Base-by-base conservation (phyloP, 2,329 filamentous ascomycete species). In the Ophiocordyceps camponoti-rufipedis region DNA sequence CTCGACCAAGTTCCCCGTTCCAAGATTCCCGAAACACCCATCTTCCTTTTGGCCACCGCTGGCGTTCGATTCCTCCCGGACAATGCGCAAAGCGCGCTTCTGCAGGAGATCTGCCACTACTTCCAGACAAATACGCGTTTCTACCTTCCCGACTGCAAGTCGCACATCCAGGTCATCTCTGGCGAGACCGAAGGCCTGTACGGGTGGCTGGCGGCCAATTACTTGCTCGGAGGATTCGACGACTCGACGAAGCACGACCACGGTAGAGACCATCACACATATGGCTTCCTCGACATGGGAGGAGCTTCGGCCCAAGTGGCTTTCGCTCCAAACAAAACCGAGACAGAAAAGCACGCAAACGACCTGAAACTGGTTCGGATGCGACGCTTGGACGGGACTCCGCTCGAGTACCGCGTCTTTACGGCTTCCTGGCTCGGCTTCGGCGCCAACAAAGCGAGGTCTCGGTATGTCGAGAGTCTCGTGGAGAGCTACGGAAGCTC, bases 221-320 rank as follows among this genome's bases (percentile, higher is more conserved):
- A 98, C 57, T 66, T 98, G 29, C 71, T 98, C 1, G 89, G 87
- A 28, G 86, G 87, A 4, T 96, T 98, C 55, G 84, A 96, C 59
- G 69, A 74, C 16, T 80, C 85, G 0, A 67, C 80, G 44, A 65
- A 77, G 13, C 85, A 94, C 55, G 68, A 76, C 45, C 86, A 94
- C 59, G 87, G 86, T 45, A 87, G 94, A 52, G 77, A 75, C 28
- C 91, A 96, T 59, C 84, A 88, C 56, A 98, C 91, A 0, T 98
- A 96, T 61, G 91, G 91, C 0, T 98, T 98, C 56, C 68, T 98
- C 49, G 91, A 98, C 59, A 98, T 98, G 93, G 91, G 91, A 44
- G 91, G 91, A 44, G 91, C 91, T 28, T 96, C 89, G 0, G 89
- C 91, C 14, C 91, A 98, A 64, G 96, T 98, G 56, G 91, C 93